Conservation (phyloP, 306 rosid genomes). For the Fragaria iinumae region DNA sequence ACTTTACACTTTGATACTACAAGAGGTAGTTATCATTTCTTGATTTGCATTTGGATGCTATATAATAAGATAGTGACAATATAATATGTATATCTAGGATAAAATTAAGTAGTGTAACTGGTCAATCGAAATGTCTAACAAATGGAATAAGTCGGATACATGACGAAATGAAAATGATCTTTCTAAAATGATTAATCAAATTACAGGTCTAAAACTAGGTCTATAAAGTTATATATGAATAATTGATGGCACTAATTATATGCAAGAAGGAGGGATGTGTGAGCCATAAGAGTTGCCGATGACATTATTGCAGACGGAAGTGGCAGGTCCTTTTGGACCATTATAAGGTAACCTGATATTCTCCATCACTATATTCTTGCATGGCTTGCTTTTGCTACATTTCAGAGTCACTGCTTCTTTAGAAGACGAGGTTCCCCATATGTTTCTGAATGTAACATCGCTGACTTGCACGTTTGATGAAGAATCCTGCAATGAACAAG, state of each 20-base stretch:
- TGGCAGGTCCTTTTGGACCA: neutral
- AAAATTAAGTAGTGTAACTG: too few relatives aligned
- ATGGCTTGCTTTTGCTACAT: conserved; percentile 54
- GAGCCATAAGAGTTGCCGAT: conserved; percentile 46
- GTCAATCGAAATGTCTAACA: too few relatives aligned
- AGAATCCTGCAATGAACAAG: conserved; percentile 18
- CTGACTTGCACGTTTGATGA: conserved; percentile 54
- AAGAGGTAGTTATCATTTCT: too few relatives aligned
- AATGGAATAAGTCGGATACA: too few relatives aligned
- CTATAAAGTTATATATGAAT: neutral
- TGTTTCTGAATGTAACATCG: conserved; percentile 41
- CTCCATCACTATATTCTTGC: conserved; percentile 41
- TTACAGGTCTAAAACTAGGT: neutral
- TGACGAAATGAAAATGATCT: too few relatives aligned
- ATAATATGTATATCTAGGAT: too few relatives aligned
- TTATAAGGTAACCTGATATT: conserved; percentile 31
- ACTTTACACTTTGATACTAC: too few relatives aligned
- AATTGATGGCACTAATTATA: conserved; percentile 2
- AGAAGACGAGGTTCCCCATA: conserved; percentile 43
- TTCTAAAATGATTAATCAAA: too few relatives aligned
- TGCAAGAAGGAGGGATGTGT: conserved; percentile 48
- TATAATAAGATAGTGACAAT: too few relatives aligned
- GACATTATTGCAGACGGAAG: conserved; percentile 28
- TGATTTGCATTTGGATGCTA: too few relatives aligned
- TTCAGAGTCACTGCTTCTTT: conserved; percentile 36